Evolutionary conservation across 345 rosid species (phyloP), one percentile per base, ranked within the genome.

Genomic region (Microcos paniculata): DNA sequence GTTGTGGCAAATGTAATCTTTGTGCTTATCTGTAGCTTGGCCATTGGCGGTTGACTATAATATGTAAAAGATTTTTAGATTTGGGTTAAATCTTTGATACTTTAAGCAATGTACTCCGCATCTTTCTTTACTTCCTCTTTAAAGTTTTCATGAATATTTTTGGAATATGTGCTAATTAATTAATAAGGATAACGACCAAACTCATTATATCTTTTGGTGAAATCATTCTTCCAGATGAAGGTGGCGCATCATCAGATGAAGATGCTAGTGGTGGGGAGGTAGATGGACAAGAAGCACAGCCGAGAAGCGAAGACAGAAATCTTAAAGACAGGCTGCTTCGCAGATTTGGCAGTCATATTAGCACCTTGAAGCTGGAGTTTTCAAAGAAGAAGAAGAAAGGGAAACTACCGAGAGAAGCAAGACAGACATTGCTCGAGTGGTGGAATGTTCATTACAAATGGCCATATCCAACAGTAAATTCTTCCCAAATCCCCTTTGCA

Each of bases 361-460:
- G 95, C 77, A 89, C 88, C 74, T 79, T 92, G 80, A 90, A 92
- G 79, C 84, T 88, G 58, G 93, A 92, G 71, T 90, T 92, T 71
- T 90, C 93, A 0, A 92, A 89, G 86, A 92, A 92, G 86, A 92
- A 87, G 83, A 92, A 92, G 87, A 92, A 92, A 79, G 97, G 93
- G 16, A 92, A 92, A 84, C 81, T 92, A 16, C 97, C 97, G 0
- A 85, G 86, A 82, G 97, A 89, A 81, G 94, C 97, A 28, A 82
- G 95, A 78, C 93, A 90, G 82, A 83, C 86, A 0, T 82, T 92
- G 46, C 90, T 90, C 1, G 86, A 85, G 21, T 92, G 97, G 97
- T 92, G 97, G 97, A 83, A 83, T 76, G 65, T 84, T 51, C 97
- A 92, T 79, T 84, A 89, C 80, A 89, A 85, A 77, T 92, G 97